Evolutionary conservation across 2,329 filamentous ascomycete species (phyloP), one percentile per base, ranked within the genome.

Genomic region (Lachnellula occidentalis): DNA sequence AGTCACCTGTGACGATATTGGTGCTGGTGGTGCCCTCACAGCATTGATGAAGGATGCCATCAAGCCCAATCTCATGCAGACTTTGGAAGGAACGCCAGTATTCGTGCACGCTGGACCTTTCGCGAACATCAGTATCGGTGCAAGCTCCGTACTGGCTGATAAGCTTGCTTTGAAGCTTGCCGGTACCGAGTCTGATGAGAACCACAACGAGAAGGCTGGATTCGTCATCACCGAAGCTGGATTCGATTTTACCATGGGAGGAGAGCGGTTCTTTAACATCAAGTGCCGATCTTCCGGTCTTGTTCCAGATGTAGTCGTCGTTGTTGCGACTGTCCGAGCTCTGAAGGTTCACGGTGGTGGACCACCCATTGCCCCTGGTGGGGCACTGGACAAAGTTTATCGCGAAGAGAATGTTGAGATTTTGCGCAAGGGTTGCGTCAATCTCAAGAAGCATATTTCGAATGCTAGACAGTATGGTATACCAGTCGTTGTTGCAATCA

Each of bases 231-330:
- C 94, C 1, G 94, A 99, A 73, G 92, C 94, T 51, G 94, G 94
- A 9, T 99, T 99, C 72, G 94, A 99, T 74, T 99, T 99, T 76
- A 97, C 94, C 66, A 99, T 99, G 94, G 94, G 94, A 61, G 94
- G 94, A 60, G 94, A 99, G 80, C 88, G 94, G 50, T 99, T 99
- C 81, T 97, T 99, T 84, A 97, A 99, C 78, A 97, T 99, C 79
- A 99, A 99, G 80, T 97, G 94, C 76, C 88, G 94, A 57, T 88
- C 91, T 9, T 96, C 92, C 5, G 92, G 92, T 22, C 85, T 99
- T 45, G 83, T 90, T 2, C 94, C 94, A 2, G 94, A 99, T 67
- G 90, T 91, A 1, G 92, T 96, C 6, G 90, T 99, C 45, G 86
- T 99, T 56, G 94, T 99, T 37, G 92, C 94, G 22, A 99, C 94